Conservation (phyloP, 768 basidiomycete genomes). For the Clitopilus passeckerianus region DNA sequence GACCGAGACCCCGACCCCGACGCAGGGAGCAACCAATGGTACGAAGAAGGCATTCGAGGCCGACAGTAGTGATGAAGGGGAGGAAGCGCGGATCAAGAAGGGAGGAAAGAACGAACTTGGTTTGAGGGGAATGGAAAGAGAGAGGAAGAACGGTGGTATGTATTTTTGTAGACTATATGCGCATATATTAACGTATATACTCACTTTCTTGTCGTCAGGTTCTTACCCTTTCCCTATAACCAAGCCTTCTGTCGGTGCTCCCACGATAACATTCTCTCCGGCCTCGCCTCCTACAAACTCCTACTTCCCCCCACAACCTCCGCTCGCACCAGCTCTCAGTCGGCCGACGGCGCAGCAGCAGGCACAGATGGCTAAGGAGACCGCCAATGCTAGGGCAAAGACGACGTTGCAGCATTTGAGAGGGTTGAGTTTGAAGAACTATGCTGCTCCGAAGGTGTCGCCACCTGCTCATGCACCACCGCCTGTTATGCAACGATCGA, state of each 20-base stretch:
- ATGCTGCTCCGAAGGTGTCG: slow-evolving; percentile 34
- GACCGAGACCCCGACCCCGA: not conserved
- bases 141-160: not conserved
- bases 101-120: not conserved
- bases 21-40: not conserved
- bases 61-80: slow-evolving; percentile 3
- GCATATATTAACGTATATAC: not conserved
- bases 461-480: not conserved
- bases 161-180: not conserved
- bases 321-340: not conserved
- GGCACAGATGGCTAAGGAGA: slow-evolving; percentile 7
- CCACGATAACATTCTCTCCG: slow-evolving; percentile 2
- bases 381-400: slow-evolving; percentile 23
- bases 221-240: not conserved
- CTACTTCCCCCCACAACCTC: slow-evolving; percentile 3
- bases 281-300: slow-evolving; percentile 1
- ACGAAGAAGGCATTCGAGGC: slow-evolving; percentile 6
- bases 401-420: slow-evolving; percentile 27
- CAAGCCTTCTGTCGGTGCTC: not conserved
- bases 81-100: not conserved
- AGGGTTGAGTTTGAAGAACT: slow-evolving; percentile 43
- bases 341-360: not conserved
- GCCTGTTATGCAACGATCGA: not conserved
- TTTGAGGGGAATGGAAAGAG: slow-evolving; percentile 7
- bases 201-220: not conserved